A percentile compares a stretch with the other conserved stretches of the same genome.
Evolutionary conservation across 805 yeast species (phyloP).

Genomic region (Cyberlindnera veronae): DNA sequence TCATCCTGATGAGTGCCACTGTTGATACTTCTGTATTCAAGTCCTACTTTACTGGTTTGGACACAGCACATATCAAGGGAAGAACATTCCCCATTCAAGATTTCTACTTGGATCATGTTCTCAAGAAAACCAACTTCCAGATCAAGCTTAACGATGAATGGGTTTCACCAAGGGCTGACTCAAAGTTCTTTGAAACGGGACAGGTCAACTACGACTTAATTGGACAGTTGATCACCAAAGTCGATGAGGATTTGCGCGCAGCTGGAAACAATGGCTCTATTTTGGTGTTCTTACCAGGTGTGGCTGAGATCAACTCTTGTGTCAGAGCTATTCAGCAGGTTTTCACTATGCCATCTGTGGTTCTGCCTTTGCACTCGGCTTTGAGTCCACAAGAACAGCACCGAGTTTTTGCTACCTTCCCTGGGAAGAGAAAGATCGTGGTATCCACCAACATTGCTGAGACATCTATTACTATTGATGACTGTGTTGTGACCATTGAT

Average conservation of each 20-base stretch:
- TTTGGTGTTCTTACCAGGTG: conserved; percentile 85
- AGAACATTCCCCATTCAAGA: conserved; percentile 90
- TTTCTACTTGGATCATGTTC: conserved; percentile 63
- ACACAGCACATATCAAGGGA: conserved; percentile 84
- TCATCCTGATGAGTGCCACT: conserved; percentile 92
- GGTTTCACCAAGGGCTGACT: conserved; percentile 58
- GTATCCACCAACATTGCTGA: conserved; percentile 93
- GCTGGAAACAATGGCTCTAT: conserved; percentile 64
- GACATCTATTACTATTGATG: conserved; percentile 94
- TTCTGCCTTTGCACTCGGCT: conserved; percentile 86
- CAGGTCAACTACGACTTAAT: conserved; percentile 74
- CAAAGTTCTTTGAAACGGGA: conserved; percentile 62
- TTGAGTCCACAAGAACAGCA: conserved; percentile 79
- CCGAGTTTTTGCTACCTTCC: conserved; percentile 59
- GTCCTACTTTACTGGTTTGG: conserved; percentile 55
- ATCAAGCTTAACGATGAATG: conserved; percentile 41
- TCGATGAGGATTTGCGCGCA: conserved; percentile 45
- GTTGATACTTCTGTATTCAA: conserved; percentile 68
- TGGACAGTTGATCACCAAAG: conserved; percentile 46
- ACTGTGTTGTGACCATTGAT: conserved; percentile 88
- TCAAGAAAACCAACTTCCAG: conserved; percentile 54
- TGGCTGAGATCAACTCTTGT: conserved; percentile 76
- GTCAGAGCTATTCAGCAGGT: conserved; percentile 36
- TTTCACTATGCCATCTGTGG: conserved; percentile 32
- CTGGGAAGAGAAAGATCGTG: conserved; percentile 69